Evolutionary conservation across 371 early-diverging fungal genomes (phyloP).

Genomic region (Rhizopus arrhizus): DNA sequence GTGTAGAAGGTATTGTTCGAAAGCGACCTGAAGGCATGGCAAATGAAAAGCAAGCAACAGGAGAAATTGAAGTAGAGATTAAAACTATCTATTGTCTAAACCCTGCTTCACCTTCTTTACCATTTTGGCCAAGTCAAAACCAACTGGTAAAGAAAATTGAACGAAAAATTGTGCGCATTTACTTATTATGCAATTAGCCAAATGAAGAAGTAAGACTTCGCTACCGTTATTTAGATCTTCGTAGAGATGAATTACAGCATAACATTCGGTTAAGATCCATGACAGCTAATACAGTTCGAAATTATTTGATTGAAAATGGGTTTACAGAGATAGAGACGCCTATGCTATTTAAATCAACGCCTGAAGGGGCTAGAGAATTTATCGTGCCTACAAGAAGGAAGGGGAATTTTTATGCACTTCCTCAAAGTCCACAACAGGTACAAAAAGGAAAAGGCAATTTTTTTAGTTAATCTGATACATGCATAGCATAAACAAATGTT

Average conservation of each 20-base stretch:
- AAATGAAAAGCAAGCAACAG: conserved; percentile 56
- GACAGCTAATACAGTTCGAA: conserved; percentile 67
- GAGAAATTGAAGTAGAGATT: conserved; percentile 76
- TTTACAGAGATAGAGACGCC: conserved; percentile 95
- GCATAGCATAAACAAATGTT: conserved; percentile 88
- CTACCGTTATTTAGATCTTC: conserved; percentile 81
- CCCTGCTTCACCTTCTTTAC: conserved; percentile 66
- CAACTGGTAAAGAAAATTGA: conserved; percentile 51
- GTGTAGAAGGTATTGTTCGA: conserved; percentile 63
- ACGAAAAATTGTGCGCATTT: neutral
- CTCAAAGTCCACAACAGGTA: conserved; percentile 93
- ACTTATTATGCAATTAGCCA: conserved; percentile 49
- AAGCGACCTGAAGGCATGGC: conserved; percentile 55
- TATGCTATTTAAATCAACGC: conserved; percentile 89
- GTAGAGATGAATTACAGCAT: conserved; percentile 73
- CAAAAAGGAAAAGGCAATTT: conserved; percentile 3
- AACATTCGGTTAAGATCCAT: conserved; percentile 75
- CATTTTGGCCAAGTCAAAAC: conserved; percentile 69
- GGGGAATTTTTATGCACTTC: conserved; percentile 83
- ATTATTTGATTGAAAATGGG: conserved; percentile 61
- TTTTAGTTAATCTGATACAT: conserved; percentile 22
- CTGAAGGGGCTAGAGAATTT: conserved; percentile 93
- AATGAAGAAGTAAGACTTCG: conserved; percentile 81
- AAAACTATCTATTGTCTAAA: conserved; percentile 69
- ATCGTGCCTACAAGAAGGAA: conserved; percentile 84